Percentiles rank a stretch among this genome's conserved stretches.
These are phyloP conservation scores for Fusarium annulatum DNA, from an alignment of 2,329 filamentous ascomycete species.

Conservation along the genomic window DNA sequence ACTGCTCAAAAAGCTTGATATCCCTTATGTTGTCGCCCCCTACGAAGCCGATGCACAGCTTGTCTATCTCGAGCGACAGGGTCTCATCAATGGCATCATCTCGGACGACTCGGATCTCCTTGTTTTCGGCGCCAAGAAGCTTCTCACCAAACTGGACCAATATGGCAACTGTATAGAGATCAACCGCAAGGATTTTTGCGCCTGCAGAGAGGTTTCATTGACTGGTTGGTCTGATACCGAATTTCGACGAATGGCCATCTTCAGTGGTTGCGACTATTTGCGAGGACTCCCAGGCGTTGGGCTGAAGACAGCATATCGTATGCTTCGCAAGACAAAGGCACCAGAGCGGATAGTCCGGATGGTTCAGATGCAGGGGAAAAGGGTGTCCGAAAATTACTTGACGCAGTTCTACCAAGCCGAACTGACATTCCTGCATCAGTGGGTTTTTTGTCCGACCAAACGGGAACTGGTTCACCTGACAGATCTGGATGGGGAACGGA, in stretches of 20 bases:
- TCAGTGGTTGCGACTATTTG: conserved; percentile 98
- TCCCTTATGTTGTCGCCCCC: conserved; percentile 92
- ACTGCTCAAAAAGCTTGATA: conserved; percentile 81
- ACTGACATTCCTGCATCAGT: conserved; percentile 91
- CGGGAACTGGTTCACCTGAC: conserved; percentile 81
- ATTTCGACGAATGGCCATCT: conserved; percentile 94
- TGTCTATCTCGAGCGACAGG: conserved; percentile 89
- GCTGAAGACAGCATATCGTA: conserved; percentile 90
- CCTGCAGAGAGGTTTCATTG: conserved; percentile 87
- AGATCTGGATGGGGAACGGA: conserved; percentile 69
- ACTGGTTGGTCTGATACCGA: conserved; percentile 92
- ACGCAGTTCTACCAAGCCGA: conserved; percentile 87
- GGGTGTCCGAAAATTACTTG: conserved; percentile 84
- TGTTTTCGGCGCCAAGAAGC: conserved; percentile 90
- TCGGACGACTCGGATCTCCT: conserved; percentile 97
- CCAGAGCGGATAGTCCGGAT: conserved; percentile 84
- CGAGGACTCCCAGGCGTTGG: conserved; percentile 85
- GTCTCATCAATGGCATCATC: conserved; percentile 85
- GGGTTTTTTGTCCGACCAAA: conserved; percentile 86
- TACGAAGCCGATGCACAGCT: conserved; percentile 99
- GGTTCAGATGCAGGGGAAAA: conserved; percentile 90
- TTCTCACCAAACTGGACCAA: conserved; percentile 94
- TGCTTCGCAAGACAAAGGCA: conserved; percentile 89
- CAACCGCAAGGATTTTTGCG: conserved; percentile 87
- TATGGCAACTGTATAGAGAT: conserved; percentile 95